Evolutionary conservation across 108 stramenopile species (phyloP).

Genomic region (Aurantiochytrium sp.): DNA sequence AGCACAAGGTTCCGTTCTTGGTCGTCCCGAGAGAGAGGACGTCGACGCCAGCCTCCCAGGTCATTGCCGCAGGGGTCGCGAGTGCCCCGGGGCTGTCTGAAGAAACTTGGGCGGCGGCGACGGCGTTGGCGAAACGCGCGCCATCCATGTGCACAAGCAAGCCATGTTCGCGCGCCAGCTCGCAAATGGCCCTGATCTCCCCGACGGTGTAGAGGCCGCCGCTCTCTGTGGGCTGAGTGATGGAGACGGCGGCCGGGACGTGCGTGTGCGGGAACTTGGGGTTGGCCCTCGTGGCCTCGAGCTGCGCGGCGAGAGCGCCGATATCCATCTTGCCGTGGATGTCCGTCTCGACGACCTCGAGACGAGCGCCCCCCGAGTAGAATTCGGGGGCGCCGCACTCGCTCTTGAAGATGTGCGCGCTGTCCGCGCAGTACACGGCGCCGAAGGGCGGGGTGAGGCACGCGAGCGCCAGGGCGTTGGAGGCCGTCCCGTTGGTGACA

Average conservation of each 20-base stretch:
- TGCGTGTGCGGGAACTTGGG: background rate
- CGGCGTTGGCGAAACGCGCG: slow-evolving; percentile 7
- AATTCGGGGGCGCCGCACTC: slow-evolving; percentile 3
- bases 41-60: background rate
- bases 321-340: background rate
- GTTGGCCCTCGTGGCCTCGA: background rate
- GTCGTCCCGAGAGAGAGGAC: background rate
- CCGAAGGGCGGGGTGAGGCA: background rate
- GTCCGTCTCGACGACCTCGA: background rate
- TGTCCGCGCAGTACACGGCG: background rate
- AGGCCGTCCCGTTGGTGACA: background rate
- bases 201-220: background rate
- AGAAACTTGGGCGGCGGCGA: background rate
- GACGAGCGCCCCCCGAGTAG: background rate
- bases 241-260: background rate
- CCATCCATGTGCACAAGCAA: slow-evolving; percentile 14
- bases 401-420: background rate
- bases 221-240: background rate
- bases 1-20: background rate
- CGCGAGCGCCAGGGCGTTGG: background rate
- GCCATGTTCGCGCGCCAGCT: background rate
- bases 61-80: background rate
- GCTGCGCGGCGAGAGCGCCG: background rate
- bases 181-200: background rate
- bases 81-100: background rate